These are phyloP conservation scores for Epicoccum nigrum DNA, from an alignment of 2,329 filamentous ascomycete species.

Conservation along the genomic window DNA sequence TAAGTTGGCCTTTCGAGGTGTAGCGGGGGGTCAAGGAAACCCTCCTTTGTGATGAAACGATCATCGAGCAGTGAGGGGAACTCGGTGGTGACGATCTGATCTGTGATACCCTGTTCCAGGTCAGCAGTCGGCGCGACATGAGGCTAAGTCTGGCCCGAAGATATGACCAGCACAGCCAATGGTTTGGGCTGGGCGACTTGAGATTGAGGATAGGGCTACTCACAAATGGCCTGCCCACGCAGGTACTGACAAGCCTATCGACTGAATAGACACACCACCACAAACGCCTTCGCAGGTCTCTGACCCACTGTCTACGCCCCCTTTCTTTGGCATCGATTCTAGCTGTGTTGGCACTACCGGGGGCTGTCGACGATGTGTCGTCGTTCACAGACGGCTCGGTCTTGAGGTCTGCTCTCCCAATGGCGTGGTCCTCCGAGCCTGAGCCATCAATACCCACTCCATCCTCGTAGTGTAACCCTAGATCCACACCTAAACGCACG, in stretches of 20 bases:
- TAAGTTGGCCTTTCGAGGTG: slow-evolving; percentile 74
- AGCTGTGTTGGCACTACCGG: slow-evolving; percentile 26
- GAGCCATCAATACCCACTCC: slow-evolving; percentile 67
- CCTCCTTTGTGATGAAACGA: slow-evolving; percentile 79
- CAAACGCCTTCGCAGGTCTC: slow-evolving; percentile 82
- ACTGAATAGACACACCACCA: slow-evolving; percentile 99
- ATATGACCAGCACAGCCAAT: neutral
- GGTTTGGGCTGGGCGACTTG: neutral
- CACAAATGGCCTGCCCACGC: slow-evolving; percentile 86
- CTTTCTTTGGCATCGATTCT: slow-evolving; percentile 62
- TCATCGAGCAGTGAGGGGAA: slow-evolving; percentile 91
- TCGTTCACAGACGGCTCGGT: slow-evolving; percentile 41
- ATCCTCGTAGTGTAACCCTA: slow-evolving; percentile 92
- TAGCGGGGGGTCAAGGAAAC: slow-evolving; percentile 68
- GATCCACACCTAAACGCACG: slow-evolving; percentile 84
- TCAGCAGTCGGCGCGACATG: slow-evolving; percentile 12
- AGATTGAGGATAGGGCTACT: slow-evolving; percentile 11
- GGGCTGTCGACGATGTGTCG: slow-evolving; percentile 19
- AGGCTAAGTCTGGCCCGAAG: neutral
- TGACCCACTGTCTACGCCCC: slow-evolving; percentile 77
- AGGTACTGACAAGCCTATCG: slow-evolving; percentile 92
- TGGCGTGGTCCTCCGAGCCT: slow-evolving; percentile 39
- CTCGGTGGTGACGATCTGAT: slow-evolving; percentile 94
- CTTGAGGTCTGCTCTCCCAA: slow-evolving; percentile 21
- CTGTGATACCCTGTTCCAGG: slow-evolving; percentile 69